Percentiles rank a stretch among this genome's conserved stretches.
Conservation (phyloP, 805 yeast genomes). For the Saccharomycopsis sp. region DNA sequence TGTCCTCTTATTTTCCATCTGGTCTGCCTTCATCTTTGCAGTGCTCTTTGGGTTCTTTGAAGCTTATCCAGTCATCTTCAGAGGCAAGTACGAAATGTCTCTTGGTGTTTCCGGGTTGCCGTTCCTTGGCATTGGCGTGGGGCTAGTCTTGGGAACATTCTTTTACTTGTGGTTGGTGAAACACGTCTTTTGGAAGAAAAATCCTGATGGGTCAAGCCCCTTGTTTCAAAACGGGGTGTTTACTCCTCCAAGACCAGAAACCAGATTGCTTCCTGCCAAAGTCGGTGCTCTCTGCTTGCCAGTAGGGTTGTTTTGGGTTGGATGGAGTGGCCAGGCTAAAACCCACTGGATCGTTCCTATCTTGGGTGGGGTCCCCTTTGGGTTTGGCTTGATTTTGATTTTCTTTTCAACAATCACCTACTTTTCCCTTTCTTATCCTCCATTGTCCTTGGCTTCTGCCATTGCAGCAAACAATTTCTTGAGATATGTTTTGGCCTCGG, state of each 20-base stretch:
- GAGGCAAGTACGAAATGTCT: slow-evolving; percentile 52
- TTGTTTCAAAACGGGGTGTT: slow-evolving; percentile 43
- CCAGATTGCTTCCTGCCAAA: slow-evolving; percentile 49
- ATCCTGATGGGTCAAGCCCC: slow-evolving; percentile 57
- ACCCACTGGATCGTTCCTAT: slow-evolving; percentile 75
- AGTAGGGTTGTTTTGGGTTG: slow-evolving; percentile 68
- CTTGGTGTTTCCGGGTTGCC: slow-evolving; percentile 59
- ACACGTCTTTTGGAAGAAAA: slow-evolving; percentile 41
- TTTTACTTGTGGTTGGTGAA: slow-evolving; percentile 45
- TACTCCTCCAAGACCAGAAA: slow-evolving; percentile 50
- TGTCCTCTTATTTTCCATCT: slow-evolving; percentile 57
- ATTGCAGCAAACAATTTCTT: slow-evolving; percentile 79
- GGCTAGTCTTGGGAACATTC: slow-evolving; percentile 47
- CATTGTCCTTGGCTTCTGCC: slow-evolving; percentile 74
- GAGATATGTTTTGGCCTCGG: slow-evolving; percentile 67
- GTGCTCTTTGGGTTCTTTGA: slow-evolving; percentile 74
- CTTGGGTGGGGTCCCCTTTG: slow-evolving; percentile 71
- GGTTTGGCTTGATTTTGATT: slow-evolving; percentile 62
- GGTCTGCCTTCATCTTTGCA: slow-evolving; percentile 68
- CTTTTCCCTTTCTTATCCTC: slow-evolving; percentile 65
- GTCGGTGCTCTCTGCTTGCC: slow-evolving; percentile 63
- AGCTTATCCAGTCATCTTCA: slow-evolving; percentile 67
- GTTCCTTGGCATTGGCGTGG: slow-evolving; percentile 64
- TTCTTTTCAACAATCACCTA: slow-evolving; percentile 64
- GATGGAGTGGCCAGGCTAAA: slow-evolving; percentile 55